Evolutionary conservation across 345 rosid species (phyloP), one percentile per base, ranked within the genome.

Genomic region (Syzygium jambos): DNA sequence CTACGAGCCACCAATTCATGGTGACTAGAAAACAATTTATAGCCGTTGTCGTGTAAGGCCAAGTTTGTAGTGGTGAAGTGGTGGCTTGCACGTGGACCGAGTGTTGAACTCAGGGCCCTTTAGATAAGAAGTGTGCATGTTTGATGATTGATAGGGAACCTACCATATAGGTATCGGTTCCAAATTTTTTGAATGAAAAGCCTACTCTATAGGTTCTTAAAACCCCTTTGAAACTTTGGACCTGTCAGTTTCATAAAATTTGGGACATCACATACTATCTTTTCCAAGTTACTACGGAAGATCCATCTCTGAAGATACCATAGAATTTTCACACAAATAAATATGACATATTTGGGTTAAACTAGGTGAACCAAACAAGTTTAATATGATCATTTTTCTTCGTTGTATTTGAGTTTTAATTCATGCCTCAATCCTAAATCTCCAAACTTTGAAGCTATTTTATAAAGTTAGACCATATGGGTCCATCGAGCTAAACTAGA

Each of bases 181-280:
- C 23, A 16, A 68, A 34, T 7, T 5, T 41, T 2, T 68, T 23
- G 4, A 56, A 56, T 56, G 21, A 29, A 5, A 4, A 65, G 30
- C 41, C 4, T 30, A 15, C 0, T 2, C 0, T 8, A 22, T 16
- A 34, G 19, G 4, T 41, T 65, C 41, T 65, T 8, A 12, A 0
- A 38, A 13, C 9, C 25, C 2, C 23, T 22, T 5, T 56, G 11
- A 11, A 56, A 9, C 61, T 8, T 9, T 2, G 11, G 61, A 3
- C 5, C 11, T 22, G 11, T 56, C 27, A 27, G 27, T 56, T 22
- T 4, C 78, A 5, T 5, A 34, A 19, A 68, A 16, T 68, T 68
- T 13, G 41, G 17, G 23, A 13, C 46, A 34, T 11, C 4, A 21
- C 6, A 4, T 34, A 9, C 7, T 5, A 3, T 25, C 46, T 17